Percentiles rank a stretch among this genome's conserved stretches.
Conservation (phyloP, 257 asterid genomes). For the Penstemon barbatus region DNA sequence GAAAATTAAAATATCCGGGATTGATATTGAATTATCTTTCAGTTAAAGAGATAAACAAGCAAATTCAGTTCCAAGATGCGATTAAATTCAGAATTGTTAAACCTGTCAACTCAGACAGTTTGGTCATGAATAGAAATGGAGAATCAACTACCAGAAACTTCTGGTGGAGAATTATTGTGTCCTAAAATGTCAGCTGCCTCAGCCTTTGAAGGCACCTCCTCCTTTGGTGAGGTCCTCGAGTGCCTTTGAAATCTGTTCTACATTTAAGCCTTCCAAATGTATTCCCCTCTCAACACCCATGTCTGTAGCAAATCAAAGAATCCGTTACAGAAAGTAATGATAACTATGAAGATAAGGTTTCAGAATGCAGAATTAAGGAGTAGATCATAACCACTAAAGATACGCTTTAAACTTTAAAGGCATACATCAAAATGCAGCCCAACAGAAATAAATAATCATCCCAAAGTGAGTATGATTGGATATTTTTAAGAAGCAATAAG, state of each 20-base stretch:
- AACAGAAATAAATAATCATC: background rate
- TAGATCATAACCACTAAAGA: constrained; percentile 2
- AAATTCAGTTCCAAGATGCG: constrained; percentile 20
- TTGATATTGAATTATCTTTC: constrained; percentile 19
- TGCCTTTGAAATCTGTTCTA: constrained; percentile 73
- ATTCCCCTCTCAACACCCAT: constrained; percentile 82
- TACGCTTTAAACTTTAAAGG: background rate
- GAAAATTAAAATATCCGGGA: constrained; percentile 10
- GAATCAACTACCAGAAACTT: constrained; percentile 30
- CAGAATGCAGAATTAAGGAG: background rate
- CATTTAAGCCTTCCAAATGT: constrained; percentile 64
- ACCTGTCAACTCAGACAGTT: constrained; percentile 18
- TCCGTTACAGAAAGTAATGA: constrained; percentile 5
- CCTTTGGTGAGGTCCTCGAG: constrained; percentile 73
- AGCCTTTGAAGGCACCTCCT: constrained; percentile 47
- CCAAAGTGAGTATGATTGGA: background rate
- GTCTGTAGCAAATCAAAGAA: constrained; percentile 39
- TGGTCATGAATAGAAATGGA: background rate
- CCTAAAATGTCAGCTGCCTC: constrained; percentile 21
- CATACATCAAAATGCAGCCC: background rate
- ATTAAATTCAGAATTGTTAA: constrained; percentile 16
- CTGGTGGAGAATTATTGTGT: constrained; percentile 31
- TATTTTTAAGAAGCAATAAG: no score
- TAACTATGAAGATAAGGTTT: constrained; percentile 3
- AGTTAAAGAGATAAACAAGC: constrained; percentile 22